Conservation (phyloP, 768 basidiomycete genomes). For the Russula sp. region DNA sequence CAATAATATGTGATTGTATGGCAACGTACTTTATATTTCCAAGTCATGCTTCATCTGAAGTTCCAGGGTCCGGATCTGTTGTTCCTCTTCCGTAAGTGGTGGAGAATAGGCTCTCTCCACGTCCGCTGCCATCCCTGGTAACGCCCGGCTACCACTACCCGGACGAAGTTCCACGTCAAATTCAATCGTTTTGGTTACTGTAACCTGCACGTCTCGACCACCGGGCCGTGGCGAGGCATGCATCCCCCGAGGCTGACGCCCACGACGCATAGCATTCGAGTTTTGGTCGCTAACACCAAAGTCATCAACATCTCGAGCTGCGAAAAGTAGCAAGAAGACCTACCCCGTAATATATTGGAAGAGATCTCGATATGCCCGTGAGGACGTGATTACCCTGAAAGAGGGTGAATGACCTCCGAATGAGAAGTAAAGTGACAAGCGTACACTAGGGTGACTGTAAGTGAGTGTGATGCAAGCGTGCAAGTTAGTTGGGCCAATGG, state of each 20-base stretch:
- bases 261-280: background rate
- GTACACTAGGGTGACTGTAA: slow-evolving; percentile 24
- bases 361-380: slow-evolving; percentile 28
- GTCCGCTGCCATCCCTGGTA: background rate
- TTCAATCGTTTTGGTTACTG: slow-evolving; percentile 25
- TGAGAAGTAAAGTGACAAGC: background rate
- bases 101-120: slow-evolving; percentile 1
- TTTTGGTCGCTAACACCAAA: slow-evolving; percentile 16
- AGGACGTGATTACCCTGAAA: slow-evolving; percentile 24
- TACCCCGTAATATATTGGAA: slow-evolving; percentile 29
- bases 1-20: background rate
- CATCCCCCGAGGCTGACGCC: slow-evolving; percentile 22
- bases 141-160: background rate
- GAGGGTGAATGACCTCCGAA: background rate
- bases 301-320: background rate
- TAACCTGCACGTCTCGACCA: slow-evolving; percentile 23
- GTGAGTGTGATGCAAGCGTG: background rate
- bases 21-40: slow-evolving; percentile 17
- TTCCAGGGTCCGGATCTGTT: slow-evolving; percentile 21
- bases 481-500: background rate
- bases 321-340: background rate
- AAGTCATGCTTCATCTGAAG: slow-evolving; percentile 27
- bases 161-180: slow-evolving; percentile 25
- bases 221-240: background rate
- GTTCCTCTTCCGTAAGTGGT: slow-evolving; percentile 11